A percentile compares a stretch with the other conserved stretches of the same genome.
Evolutionary conservation across 2,329 filamentous ascomycete genomes (phyloP).

Genomic region (Aspergillus sp.): DNA sequence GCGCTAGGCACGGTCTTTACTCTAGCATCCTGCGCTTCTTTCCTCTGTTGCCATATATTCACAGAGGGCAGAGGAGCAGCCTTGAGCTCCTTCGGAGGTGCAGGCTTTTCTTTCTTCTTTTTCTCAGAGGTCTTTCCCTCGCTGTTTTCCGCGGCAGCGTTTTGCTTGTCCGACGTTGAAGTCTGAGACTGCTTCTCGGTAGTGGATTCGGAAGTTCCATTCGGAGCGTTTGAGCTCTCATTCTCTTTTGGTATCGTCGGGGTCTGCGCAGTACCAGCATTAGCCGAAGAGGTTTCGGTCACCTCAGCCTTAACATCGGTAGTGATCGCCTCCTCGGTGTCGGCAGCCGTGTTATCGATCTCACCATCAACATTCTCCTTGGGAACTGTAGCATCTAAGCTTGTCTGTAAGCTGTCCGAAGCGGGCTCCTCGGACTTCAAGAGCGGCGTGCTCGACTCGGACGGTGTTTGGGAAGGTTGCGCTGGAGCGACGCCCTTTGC

Average conservation of each 20-base stretch:
- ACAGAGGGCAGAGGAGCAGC: slow-evolving; percentile 80
- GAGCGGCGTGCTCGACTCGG: slow-evolving; percentile 30
- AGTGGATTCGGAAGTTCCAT: slow-evolving; percentile 63
- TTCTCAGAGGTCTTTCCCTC: slow-evolving; percentile 60
- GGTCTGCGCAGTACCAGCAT: slow-evolving; percentile 53
- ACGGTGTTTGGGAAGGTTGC: slow-evolving; percentile 42
- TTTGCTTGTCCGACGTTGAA: slow-evolving; percentile 59
- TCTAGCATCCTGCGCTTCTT: slow-evolving; percentile 61
- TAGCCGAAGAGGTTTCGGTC: slow-evolving; percentile 54
- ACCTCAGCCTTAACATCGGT: slow-evolving; percentile 31
- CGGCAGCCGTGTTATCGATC: slow-evolving; percentile 37
- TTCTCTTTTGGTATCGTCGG: slow-evolving; percentile 59
- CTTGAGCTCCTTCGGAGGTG: slow-evolving; percentile 63
- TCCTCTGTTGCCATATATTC: slow-evolving; percentile 84
- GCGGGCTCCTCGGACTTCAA: slow-evolving; percentile 32
- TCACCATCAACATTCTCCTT: slow-evolving; percentile 46
- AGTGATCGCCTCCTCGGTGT: slow-evolving; percentile 31
- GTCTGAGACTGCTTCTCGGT: slow-evolving; percentile 68
- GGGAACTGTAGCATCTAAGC: slow-evolving; percentile 37
- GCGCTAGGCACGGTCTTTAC: slow-evolving; percentile 40
- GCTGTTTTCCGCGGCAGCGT: slow-evolving; percentile 43
- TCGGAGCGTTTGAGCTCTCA: slow-evolving; percentile 61
- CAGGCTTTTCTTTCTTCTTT: slow-evolving; percentile 63
- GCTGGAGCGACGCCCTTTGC: slow-evolving; percentile 72
- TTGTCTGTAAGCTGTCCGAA: slow-evolving; percentile 26